Percentiles rank a stretch among this genome's conserved stretches.
Conservation (phyloP, 164 flowering plant species). For the Nymphaea colorata region DNA sequence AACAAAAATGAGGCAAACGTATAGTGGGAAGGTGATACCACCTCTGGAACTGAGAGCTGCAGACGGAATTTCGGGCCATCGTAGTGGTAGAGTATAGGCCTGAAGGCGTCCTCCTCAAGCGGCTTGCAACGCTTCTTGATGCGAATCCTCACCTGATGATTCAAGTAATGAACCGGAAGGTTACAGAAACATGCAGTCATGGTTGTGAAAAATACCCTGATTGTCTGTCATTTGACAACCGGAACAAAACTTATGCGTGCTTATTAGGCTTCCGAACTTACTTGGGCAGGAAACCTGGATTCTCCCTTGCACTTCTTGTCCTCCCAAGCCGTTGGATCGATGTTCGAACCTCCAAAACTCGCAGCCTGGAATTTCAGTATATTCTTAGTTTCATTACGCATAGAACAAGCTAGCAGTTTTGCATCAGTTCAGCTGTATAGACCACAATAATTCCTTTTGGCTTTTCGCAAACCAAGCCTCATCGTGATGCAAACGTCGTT, state of each 20-base stretch:
- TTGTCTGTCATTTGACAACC: neutral
- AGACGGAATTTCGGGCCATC: slow-evolving; percentile 23
- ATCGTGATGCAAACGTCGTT: too few species aligned
- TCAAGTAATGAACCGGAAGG: neutral
- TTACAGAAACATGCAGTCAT: neutral
- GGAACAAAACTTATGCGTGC: neutral
- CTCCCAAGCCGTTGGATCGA: slow-evolving; percentile 15
- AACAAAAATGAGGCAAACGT: too few species aligned
- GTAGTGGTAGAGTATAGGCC: slow-evolving; percentile 21
- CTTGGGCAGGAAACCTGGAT: slow-evolving; percentile 15
- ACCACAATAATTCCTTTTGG: too few species aligned
- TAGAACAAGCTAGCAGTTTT: too few species aligned
- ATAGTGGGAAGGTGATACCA: neutral
- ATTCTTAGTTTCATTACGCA: too few species aligned
- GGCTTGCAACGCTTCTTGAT: slow-evolving; percentile 7
- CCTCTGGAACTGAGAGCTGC: slow-evolving; percentile 20
- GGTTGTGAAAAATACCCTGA: neutral
- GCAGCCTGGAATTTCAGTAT: slow-evolving; percentile 5
- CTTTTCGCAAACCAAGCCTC: too few species aligned
- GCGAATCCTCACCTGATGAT: neutral
- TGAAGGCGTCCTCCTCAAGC: slow-evolving; percentile 18
- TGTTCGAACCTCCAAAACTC: slow-evolving; percentile 16
- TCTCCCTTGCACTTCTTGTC: slow-evolving; percentile 15
- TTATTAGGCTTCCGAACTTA: neutral
- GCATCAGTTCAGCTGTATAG: too few species aligned